Base-by-base conservation (phyloP, 768 basidiomycete genomes). In the Nevesoporus exiguus region DNA sequence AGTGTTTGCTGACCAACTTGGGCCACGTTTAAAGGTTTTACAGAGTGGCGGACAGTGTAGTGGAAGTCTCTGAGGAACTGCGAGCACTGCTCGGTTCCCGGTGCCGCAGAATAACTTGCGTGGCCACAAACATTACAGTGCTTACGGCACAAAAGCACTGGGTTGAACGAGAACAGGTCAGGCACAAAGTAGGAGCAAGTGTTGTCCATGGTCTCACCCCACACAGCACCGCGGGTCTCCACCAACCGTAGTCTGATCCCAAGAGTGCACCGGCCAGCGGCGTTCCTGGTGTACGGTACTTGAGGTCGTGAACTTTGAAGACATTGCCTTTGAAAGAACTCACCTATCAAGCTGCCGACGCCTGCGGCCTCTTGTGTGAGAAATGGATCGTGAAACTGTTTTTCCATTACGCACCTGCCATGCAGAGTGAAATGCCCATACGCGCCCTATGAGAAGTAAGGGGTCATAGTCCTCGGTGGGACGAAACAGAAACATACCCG, bases 201-300 rank as follows among this genome's bases (percentile, higher is more conserved):
- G 19, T 47, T 21, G 5, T 15, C 44, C 21, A 44, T 31, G 41
- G 15, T 45, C 62, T 54, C 57, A 74, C 68, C 51, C 80, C 83
- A 36, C 77, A 71, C 57, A 83, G 80, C 19, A 82, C 54, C 8
- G 76, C 76, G 5, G 82, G 79, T 43, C 73, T 71, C 79, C 80
- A 83, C 84, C 84, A 85, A 2, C 67, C 54, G 52, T 78, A 82
- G 7, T 71, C 61, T n/a, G 72, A 55, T 2, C 80, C 75, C 3
- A 85, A 69, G n/a, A 85, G 68, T 7, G 77, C 77, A 1, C 84
- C 84, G 41, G 77, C 76, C 21, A 83, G 75, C 9, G 84, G 83
- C 0, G 80, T 77, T 14, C 82, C 82, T 76, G n/a, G 56, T 33
- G 47, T 19, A 21, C 22, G 51, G 48, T 40, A 22, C 63, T 61